phyloP scores from a whole-genome alignment of 306 rosid species.

The Vigna radiata region DNA sequence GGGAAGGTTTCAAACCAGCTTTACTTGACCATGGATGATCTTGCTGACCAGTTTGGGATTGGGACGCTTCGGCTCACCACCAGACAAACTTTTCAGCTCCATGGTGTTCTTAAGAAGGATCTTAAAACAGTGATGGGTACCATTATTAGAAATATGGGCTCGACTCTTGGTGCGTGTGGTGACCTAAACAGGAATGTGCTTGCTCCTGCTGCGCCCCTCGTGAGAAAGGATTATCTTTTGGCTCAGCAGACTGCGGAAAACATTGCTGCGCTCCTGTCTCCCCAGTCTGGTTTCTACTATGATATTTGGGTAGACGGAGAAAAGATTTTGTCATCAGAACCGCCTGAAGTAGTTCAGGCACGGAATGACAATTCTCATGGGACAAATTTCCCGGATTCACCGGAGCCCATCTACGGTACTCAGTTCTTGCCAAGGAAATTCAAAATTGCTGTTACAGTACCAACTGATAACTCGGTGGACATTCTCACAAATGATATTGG shows the following conservation, averaged over 20 bases:
- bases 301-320: slow-evolving; percentile 99
- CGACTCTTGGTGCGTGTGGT: slow-evolving; percentile 98
- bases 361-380: slow-evolving; percentile 95
- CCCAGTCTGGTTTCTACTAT: slow-evolving; percentile 97
- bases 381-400: slow-evolving; percentile 86
- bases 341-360: slow-evolving; percentile 82
- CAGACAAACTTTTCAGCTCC: slow-evolving; percentile 97
- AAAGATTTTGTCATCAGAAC: slow-evolving; percentile 73
- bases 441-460: slow-evolving; percentile 97
- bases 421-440: slow-evolving; percentile 97
- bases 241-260: slow-evolving; percentile 96
- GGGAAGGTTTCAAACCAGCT: slow-evolving; percentile 90
- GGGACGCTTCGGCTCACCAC: slow-evolving; percentile 97
- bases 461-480: slow-evolving; percentile 95
- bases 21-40: slow-evolving; percentile 99
- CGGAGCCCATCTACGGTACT: slow-evolving; percentile 97
- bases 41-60: slow-evolving; percentile 97
- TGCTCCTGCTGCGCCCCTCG: slow-evolving; percentile 94
- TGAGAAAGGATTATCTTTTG: slow-evolving; percentile 82
- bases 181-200: slow-evolving; percentile 96
- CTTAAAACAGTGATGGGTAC: slow-evolving; percentile 86
- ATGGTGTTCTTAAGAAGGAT: slow-evolving; percentile 92
- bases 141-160: slow-evolving; percentile 84
- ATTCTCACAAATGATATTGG: slow-evolving; percentile 93
- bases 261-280: slow-evolving; percentile 86